Percentiles rank a stretch among this genome's conserved stretches.
phyloP scores from a whole-genome alignment of 176 grass and related monocot genomes.

The Oryza nivara region DNA sequence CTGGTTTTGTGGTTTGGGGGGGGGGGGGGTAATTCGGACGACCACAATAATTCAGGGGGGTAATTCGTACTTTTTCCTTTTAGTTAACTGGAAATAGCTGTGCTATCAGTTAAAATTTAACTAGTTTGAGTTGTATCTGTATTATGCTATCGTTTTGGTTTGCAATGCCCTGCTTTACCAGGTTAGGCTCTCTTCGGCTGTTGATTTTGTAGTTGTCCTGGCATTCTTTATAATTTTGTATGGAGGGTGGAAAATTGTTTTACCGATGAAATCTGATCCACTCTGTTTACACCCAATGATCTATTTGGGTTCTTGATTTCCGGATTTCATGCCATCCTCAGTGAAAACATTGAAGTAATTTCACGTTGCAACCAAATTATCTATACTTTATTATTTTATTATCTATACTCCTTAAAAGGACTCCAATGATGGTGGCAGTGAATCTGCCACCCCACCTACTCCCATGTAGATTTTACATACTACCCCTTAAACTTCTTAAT shows the following conservation, averaged over 20 bases:
- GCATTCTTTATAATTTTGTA: neutral
- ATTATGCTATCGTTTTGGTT: slow-evolving; percentile 27
- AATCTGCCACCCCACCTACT: no score
- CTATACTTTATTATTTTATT: no score
- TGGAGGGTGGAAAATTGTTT: neutral
- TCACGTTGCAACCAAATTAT: neutral
- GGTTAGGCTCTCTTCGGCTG: neutral
- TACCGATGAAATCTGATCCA: neutral
- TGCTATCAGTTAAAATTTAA: neutral
- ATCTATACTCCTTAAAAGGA: no score
- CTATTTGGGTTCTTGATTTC: slow-evolving; percentile 5
- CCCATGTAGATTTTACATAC: no score
- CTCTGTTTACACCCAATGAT: neutral
- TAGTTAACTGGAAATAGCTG: neutral
- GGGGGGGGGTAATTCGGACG: no score
- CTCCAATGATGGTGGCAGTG: no score
- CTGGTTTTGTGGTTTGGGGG: no score
- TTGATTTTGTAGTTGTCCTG: neutral
- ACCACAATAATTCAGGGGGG: no score
- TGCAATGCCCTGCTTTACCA: neutral
- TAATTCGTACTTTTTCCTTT: no score
- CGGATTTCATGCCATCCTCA: neutral
- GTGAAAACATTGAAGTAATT: neutral
- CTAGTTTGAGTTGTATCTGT: slow-evolving; percentile 22
- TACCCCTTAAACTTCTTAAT: no score